Base-by-base conservation (phyloP, 2,329 filamentous ascomycete genomes). In the Tolypocladium cylindrosporum region DNA sequence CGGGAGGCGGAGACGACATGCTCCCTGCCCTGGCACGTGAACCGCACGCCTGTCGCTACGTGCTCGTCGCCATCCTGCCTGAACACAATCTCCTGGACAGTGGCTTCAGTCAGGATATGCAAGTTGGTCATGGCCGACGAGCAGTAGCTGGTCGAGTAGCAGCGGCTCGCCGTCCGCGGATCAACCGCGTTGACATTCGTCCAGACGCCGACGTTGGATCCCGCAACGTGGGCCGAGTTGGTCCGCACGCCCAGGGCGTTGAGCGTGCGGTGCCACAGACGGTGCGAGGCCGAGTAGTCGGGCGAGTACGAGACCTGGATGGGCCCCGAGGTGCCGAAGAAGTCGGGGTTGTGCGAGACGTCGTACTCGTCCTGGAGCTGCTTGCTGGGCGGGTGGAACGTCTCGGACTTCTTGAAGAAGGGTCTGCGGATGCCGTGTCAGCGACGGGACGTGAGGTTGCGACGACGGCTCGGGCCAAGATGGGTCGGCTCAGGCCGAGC, bases 331-430 rank as follows among this genome's bases (percentile, higher is more conserved):
- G 64, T 69, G 10, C 79, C 79, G 51, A 81, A 70, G 8, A 72
- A 67, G 10, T 63, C 64, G n/a, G 64, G 62, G 54, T 78, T 71
- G 50, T 76, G 75, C 3, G 70, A 64, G 42, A 75, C 69, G 7
- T 69, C 66, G 58, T 75, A 71, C 51, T 72, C 66, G 16, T 66
- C 55, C 37, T 69, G 67, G 1, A 74, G 57, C 4, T 66, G 65
- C 14, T 67, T 60, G n/a, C 68, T 71, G 0, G 72, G 73, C 7
- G 69, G 66, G 39, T 77, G 76, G 59, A 79, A 80, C 0, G 70
- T 74, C 63, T 82, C 79, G 3, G 74, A 75, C 59, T 72, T 78
- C 58, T 77, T 78, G 66, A 81, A 81, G 62, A 73, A 81, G 0
- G 77, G 78, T 34, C 77, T 80, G 50, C 14, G 31, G 16, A 36